Evolutionary conservation across 345 rosid species (phyloP).

Genomic region (Sisymbrium altissimum): DNA sequence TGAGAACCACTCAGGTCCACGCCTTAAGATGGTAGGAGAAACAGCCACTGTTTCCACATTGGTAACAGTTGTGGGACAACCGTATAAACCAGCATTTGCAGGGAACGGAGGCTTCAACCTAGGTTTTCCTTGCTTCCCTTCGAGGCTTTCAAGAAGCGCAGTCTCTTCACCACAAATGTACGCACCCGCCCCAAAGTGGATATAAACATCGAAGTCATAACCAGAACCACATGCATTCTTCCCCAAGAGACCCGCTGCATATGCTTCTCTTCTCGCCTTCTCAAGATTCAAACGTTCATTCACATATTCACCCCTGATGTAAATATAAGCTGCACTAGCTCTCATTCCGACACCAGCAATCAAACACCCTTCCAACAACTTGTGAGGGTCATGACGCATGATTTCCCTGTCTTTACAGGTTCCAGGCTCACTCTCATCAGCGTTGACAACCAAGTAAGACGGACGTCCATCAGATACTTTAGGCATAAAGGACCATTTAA

Average conservation of each 20-base stretch:
- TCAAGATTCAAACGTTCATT: slow-evolving; percentile 81
- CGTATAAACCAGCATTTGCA: slow-evolving; percentile 93
- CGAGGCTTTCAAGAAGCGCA: slow-evolving; percentile 92
- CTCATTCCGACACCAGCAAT: slow-evolving; percentile 99
- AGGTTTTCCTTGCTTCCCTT: slow-evolving; percentile 97
- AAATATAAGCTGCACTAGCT: slow-evolving; percentile 91
- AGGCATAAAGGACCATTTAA: slow-evolving; percentile 99
- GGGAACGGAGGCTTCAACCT: slow-evolving; percentile 99
- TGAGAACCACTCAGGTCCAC: slow-evolving; percentile 99
- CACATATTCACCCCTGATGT: slow-evolving; percentile 96
- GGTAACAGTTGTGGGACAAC: slow-evolving; percentile 95
- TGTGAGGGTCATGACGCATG: slow-evolving; percentile 98
- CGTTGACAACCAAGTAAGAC: slow-evolving; percentile 93
- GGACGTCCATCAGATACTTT: slow-evolving; percentile 97
- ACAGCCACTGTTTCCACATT: slow-evolving; percentile 97
- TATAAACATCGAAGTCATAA: slow-evolving; percentile 93
- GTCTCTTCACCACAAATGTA: slow-evolving; percentile 99
- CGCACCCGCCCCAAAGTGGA: slow-evolving; percentile 98
- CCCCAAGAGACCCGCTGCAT: slow-evolving; percentile 86
- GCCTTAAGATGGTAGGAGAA: slow-evolving; percentile 93
- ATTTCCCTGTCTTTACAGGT: slow-evolving; percentile 98
- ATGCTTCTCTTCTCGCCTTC: slow-evolving; percentile 86
- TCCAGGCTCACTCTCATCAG: slow-evolving; percentile 99
- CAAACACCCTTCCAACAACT: slow-evolving; percentile 92
- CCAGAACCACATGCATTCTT: slow-evolving; percentile 99